phyloP scores from a whole-genome alignment of 768 basidiomycete genomes.

The Hygrocybe coccinea region DNA sequence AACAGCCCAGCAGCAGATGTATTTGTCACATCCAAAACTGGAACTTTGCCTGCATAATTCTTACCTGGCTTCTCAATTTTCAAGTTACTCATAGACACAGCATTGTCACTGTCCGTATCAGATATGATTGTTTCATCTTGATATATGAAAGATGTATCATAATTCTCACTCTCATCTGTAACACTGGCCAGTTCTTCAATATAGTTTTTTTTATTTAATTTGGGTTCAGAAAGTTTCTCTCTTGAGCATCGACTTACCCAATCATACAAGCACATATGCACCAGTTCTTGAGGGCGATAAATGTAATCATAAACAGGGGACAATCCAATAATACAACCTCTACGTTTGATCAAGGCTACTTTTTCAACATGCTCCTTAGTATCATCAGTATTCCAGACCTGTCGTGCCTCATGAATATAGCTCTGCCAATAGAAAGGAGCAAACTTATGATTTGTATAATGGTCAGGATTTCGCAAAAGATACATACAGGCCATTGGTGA shows the following conservation, averaged over 20 bases:
- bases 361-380: constrained; percentile 13
- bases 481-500: constrained; percentile 24
- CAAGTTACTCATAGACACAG: no score
- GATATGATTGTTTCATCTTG: constrained; percentile 19
- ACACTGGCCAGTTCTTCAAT: no score
- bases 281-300: constrained; percentile 18
- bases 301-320: constrained; percentile 25
- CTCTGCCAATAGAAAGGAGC: constrained; percentile 9
- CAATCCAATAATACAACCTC: constrained; percentile 13
- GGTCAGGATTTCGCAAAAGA: constrained; percentile 25
- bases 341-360: constrained; percentile 16
- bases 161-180: background rate
- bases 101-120: no score
- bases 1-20: constrained; percentile 21
- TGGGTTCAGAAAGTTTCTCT: constrained; percentile 5
- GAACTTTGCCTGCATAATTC: no score
- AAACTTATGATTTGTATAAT: constrained; percentile 31
- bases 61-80: no score
- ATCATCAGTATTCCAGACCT: constrained; percentile 9
- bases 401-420: constrained; percentile 15
- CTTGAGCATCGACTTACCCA: constrained; percentile 17
- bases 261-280: constrained; percentile 25
- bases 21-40: constrained; percentile 12
- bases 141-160: constrained; percentile 1
- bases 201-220: background rate